phyloP scores from a whole-genome alignment of 805 yeast species.

The Candida pini region DNA sequence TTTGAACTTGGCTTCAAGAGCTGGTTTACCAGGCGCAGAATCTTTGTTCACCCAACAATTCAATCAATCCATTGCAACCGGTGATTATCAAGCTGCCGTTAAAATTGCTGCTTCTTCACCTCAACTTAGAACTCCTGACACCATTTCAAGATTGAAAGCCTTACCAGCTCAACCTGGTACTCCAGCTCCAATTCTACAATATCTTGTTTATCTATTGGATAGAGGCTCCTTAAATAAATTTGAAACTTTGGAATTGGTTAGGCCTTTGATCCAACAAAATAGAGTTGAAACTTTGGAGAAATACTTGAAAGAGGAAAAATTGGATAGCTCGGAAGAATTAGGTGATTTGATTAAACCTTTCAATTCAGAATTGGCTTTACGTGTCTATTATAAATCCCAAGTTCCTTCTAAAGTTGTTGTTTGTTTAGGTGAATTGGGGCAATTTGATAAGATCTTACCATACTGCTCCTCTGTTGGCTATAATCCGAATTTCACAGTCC shows the following conservation, averaged over 20 bases:
- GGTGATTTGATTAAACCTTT: slow-evolving; percentile 93
- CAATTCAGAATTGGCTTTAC: slow-evolving; percentile 81
- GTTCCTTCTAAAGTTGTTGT: slow-evolving; percentile 86
- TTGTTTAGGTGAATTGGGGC: slow-evolving; percentile 90
- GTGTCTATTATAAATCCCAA: slow-evolving; percentile 81
- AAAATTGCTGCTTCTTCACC: slow-evolving; percentile 95
- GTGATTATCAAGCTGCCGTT: slow-evolving; percentile 90
- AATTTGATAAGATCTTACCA: slow-evolving; percentile 92
- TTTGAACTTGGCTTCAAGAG: slow-evolving; percentile 83
- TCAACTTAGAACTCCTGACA: slow-evolving; percentile 88
- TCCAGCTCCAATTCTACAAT: slow-evolving; percentile 89
- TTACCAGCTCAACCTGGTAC: slow-evolving; percentile 92
- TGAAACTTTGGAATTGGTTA: slow-evolving; percentile 92
- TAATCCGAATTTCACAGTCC: slow-evolving; percentile 82
- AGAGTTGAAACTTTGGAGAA: slow-evolving; percentile 90
- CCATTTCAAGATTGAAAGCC: slow-evolving; percentile 86
- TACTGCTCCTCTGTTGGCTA: slow-evolving; percentile 86
- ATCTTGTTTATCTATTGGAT: slow-evolving; percentile 86
- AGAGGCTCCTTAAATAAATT: slow-evolving; percentile 87
- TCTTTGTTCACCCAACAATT: slow-evolving; percentile 86
- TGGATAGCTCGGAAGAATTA: slow-evolving; percentile 91
- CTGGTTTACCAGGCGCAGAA: slow-evolving; percentile 97
- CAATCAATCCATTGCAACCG: slow-evolving; percentile 73
- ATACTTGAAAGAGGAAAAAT: slow-evolving; percentile 93
- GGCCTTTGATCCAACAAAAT: slow-evolving; percentile 92